A percentile compares a stretch with the other conserved stretches of the same genome.
Conservation (phyloP, 2,329 filamentous ascomycete genomes). For the Canariomyces notabilis region DNA sequence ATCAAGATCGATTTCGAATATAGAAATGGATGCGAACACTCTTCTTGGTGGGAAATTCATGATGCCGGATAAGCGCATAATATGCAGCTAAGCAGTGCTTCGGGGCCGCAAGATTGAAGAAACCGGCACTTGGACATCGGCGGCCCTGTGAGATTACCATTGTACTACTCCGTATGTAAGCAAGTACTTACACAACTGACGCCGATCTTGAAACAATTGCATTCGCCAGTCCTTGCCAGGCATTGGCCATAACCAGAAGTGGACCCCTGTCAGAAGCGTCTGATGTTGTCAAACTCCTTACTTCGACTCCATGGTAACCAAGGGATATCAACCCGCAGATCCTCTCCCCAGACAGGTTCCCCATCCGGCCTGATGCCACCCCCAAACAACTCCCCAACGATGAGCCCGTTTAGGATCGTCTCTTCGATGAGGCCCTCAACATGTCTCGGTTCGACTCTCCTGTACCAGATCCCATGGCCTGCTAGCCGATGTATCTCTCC, state of each 20-base stretch:
- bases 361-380: constrained; percentile 59
- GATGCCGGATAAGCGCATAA: not conserved
- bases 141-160: too few relatives aligned
- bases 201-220: too few relatives aligned
- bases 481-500: constrained; percentile 53
- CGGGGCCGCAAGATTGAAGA: too few relatives aligned
- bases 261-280: too few relatives aligned
- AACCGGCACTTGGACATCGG: too few relatives aligned
- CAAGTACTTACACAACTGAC: not conserved
- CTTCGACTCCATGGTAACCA: too few relatives aligned
- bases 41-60: not conserved
- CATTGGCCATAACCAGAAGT: too few relatives aligned
- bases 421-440: constrained; percentile 71
- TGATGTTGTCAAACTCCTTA: not conserved
- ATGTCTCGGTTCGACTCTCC: constrained; percentile 67
- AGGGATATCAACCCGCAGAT: too few relatives aligned
- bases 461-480: constrained; percentile 77
- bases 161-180: constrained; percentile 7
- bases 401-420: constrained; percentile 61
- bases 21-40: too few relatives aligned
- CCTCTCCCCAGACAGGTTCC: constrained; percentile 48
- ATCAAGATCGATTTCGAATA: too few relatives aligned
- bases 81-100: constrained; percentile 2
- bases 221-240: too few relatives aligned
- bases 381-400: constrained; percentile 67